A percentile compares a stretch with the other conserved stretches of the same genome.
Conservation (phyloP, 2,329 filamentous ascomycete species). For the Colletotrichum eleusines region DNA sequence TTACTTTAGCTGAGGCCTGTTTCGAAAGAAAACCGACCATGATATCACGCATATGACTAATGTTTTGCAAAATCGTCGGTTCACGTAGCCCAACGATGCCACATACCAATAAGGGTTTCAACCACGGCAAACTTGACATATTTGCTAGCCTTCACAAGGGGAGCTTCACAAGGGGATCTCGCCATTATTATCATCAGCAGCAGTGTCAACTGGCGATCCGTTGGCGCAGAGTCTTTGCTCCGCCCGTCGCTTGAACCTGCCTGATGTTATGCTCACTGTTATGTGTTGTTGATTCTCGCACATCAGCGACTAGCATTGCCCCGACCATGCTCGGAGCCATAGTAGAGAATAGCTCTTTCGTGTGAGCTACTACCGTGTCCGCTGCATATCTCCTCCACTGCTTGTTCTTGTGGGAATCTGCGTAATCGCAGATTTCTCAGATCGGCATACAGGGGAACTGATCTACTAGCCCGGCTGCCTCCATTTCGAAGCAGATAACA, state of each 20-base stretch:
- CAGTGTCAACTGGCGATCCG: not conserved
- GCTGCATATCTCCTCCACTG: not conserved
- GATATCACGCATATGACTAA: not conserved
- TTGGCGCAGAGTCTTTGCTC: not conserved
- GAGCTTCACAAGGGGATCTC: not conserved
- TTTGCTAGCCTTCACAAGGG: not conserved
- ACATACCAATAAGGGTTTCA: not conserved
- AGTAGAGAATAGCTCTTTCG: not conserved
- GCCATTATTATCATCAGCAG: not conserved
- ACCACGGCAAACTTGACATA: not conserved
- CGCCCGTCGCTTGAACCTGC: not conserved
- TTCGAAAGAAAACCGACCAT: not conserved
- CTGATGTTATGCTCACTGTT: not conserved
- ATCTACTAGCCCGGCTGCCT: not conserved
- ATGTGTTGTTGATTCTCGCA: not conserved
- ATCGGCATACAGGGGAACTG: not conserved
- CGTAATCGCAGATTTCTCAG: not conserved
- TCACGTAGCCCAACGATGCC: not conserved
- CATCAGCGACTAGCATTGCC: not conserved
- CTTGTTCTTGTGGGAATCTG: not conserved
- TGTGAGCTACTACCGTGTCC: not conserved
- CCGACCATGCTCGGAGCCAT: not conserved
- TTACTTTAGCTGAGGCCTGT: not conserved
- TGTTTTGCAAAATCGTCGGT: not conserved
- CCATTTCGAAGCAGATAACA: not conserved